Conservation (phyloP, 257 asterid genomes). For the Salvia rosmarinus region DNA sequence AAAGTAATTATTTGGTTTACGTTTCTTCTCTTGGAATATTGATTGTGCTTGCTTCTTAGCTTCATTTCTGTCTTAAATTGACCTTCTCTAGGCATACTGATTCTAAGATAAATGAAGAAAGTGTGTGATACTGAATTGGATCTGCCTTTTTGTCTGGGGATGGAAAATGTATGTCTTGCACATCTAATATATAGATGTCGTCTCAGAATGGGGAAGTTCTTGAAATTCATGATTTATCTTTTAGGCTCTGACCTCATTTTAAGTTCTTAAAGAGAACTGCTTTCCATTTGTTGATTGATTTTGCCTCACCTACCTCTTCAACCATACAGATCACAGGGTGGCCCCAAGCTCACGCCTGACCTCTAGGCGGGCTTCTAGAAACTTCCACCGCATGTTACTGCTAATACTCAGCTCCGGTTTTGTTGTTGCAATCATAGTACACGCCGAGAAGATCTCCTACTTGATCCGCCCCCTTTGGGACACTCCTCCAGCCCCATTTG, state of each 20-base stretch:
- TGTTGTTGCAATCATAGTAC: slow-evolving; percentile 43
- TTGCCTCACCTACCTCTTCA: slow-evolving; percentile 19
- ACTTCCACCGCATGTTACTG: slow-evolving; percentile 40
- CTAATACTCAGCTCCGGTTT: slow-evolving; percentile 52
- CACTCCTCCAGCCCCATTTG: slow-evolving; percentile 67
- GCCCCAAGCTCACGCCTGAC: slow-evolving; percentile 53
- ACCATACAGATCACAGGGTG: slow-evolving; percentile 56
- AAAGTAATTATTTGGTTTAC: no score
- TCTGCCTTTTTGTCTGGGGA: neutral
- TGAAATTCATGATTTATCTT: neutral
- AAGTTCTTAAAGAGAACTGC: neutral
- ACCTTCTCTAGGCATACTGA: neutral
- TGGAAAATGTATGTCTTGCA: neutral
- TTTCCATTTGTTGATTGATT: slow-evolving; percentile 3
- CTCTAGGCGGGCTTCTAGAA: slow-evolving; percentile 49
- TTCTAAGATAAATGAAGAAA: neutral
- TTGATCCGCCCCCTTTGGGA: slow-evolving; percentile 98
- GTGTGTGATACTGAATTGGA: neutral
- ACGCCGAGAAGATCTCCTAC: slow-evolving; percentile 66
- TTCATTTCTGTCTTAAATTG: no score
- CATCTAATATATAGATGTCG: no score
- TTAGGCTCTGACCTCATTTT: neutral
- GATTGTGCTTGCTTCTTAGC: neutral
- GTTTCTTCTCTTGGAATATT: neutral
- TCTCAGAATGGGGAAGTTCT: slow-evolving; percentile 9